Conservation (phyloP, 208 protist species). For the Crithidia expoeki region DNA sequence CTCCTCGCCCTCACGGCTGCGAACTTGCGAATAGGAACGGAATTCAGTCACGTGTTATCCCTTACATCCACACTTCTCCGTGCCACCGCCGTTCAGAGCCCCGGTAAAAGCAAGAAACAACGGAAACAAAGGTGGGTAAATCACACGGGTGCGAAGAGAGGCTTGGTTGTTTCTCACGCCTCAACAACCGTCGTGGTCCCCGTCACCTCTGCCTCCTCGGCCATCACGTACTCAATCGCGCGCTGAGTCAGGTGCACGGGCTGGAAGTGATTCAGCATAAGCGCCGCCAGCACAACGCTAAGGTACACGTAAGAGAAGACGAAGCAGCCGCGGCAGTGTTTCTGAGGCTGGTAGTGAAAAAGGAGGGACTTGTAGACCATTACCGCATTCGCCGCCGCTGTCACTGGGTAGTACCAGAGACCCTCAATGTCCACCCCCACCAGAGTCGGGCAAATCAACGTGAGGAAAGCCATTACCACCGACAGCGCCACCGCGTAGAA, state of each 20-base stretch:
- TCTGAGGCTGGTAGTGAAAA: slow-evolving; percentile 75
- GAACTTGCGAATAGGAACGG: too few relatives aligned
- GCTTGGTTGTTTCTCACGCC: background rate
- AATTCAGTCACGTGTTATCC: too few relatives aligned
- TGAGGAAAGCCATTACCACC: slow-evolving; percentile 68
- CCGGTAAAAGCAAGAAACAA: too few relatives aligned
- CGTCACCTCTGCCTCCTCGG: slow-evolving; percentile 15
- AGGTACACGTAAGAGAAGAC: slow-evolving; percentile 91
- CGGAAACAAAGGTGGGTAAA: too few relatives aligned
- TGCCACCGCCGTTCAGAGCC: too few relatives aligned
- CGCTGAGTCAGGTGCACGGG: slow-evolving; percentile 47
- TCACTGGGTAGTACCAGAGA: slow-evolving; percentile 76
- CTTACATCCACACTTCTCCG: too few relatives aligned
- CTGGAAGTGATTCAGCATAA: slow-evolving; percentile 85
- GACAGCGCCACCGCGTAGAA: slow-evolving; percentile 86
- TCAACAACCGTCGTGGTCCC: slow-evolving; percentile 3
- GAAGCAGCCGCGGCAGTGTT: slow-evolving; percentile 88
- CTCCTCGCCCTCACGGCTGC: too few relatives aligned
- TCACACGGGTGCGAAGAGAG: too few relatives aligned
- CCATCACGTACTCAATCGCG: slow-evolving; percentile 24
- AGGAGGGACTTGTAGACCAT: slow-evolving; percentile 90
- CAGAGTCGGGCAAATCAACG: slow-evolving; percentile 50
- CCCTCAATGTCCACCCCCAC: slow-evolving; percentile 62
- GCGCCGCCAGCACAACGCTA: slow-evolving; percentile 62
- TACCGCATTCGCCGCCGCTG: slow-evolving; percentile 52